Evolutionary conservation across 2,329 filamentous ascomycete genomes (phyloP).

Genomic region (Phaeosphaeria sp.): DNA sequence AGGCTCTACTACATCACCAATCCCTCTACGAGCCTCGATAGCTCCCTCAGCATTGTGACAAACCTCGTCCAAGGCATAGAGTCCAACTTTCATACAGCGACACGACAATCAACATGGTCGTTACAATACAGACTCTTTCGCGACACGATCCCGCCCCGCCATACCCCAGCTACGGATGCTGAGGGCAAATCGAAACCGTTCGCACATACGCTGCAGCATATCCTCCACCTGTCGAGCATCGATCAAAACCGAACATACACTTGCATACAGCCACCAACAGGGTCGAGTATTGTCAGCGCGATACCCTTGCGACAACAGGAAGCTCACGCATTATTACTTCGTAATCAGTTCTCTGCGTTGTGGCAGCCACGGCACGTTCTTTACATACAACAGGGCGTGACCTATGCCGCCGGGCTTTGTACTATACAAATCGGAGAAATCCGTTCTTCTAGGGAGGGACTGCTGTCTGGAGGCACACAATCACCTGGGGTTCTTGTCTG

Average conservation of each 20-base stretch:
- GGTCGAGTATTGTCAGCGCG: constrained; percentile 20
- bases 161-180: constrained; percentile 14
- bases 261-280: constrained; percentile 26
- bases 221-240: constrained; percentile 35
- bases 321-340: constrained; percentile 20
- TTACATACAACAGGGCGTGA: constrained; percentile 23
- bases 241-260: constrained; percentile 28
- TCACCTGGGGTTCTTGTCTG: constrained; percentile 40
- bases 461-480: constrained; percentile 17
- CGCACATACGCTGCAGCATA: constrained; percentile 36
- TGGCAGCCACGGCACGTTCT: constrained; percentile 37
- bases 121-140: constrained; percentile 44
- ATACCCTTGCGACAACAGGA: constrained; percentile 36
- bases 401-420: constrained; percentile 31
- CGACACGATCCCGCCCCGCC: constrained; percentile 28
- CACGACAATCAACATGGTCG: constrained; percentile 31
- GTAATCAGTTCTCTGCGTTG: constrained; percentile 30
- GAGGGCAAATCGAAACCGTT: constrained; percentile 22
- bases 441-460: constrained; percentile 25
- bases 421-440: constrained; percentile 38
- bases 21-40: constrained; percentile 27
- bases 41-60: constrained; percentile 26
- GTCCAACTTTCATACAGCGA: constrained; percentile 27
- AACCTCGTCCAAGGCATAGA: constrained; percentile 37
- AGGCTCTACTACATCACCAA: constrained; percentile 45